phyloP scores from a whole-genome alignment of 805 yeast genomes.

The Zygoascus ofunaensis region DNA sequence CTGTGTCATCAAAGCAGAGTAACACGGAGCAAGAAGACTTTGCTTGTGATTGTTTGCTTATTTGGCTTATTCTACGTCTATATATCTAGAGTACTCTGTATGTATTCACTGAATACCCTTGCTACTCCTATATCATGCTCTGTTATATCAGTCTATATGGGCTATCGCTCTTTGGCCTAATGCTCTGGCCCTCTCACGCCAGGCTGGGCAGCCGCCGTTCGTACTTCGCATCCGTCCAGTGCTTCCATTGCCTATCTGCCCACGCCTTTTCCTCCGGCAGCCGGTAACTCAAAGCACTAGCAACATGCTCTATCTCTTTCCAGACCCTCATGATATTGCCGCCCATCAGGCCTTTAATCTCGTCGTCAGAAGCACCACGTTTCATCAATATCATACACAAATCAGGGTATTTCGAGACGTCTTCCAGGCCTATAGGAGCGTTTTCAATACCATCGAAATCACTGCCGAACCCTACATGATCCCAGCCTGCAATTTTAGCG shows the following conservation, averaged over 20 bases:
- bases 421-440: constrained; percentile 45
- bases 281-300: not conserved
- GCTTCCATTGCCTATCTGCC: constrained; percentile 5
- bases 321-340: constrained; percentile 14
- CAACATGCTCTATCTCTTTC: constrained; percentile 10
- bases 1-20: too few species aligned
- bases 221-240: constrained; percentile 1
- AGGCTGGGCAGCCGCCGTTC: not conserved
- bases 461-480: constrained; percentile 42
- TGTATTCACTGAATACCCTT: too few species aligned
- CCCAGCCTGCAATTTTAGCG: constrained; percentile 41
- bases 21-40: too few species aligned
- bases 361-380: constrained; percentile 37
- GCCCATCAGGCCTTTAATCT: constrained; percentile 13
- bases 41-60: too few species aligned
- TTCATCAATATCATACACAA: constrained; percentile 30
- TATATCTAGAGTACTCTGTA: too few species aligned
- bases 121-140: too few species aligned
- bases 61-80: too few species aligned
- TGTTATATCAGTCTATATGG: too few species aligned
- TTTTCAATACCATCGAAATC: constrained; percentile 46
- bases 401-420: constrained; percentile 47
- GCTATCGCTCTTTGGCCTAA: too few species aligned
- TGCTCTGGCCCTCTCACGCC: too few species aligned
- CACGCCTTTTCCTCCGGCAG: constrained; percentile 7